phyloP scores from a whole-genome alignment of 1,284 basidiomycete species.

The Abortiporus biennis region DNA sequence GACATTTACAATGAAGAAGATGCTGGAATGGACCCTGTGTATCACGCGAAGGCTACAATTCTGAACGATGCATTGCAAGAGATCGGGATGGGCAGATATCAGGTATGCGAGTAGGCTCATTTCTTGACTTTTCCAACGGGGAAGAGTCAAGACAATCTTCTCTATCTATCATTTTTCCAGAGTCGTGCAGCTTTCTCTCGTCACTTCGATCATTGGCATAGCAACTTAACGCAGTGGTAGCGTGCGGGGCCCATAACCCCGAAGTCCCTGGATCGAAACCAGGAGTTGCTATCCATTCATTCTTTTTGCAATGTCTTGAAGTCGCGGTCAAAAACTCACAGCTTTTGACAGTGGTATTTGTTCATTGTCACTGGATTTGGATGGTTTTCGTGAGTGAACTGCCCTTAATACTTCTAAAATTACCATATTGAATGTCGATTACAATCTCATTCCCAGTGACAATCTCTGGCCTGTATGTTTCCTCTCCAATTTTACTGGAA shows the following conservation, averaged over 20 bases:
- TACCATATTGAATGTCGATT: too few species aligned
- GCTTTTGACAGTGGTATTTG: slow-evolving; percentile 53
- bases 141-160: too few species aligned
- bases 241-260: neutral
- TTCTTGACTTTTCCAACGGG: too few species aligned
- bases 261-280: neutral
- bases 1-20: neutral
- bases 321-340: too few species aligned
- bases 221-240: too few species aligned
- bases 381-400: slow-evolving; percentile 56
- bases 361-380: slow-evolving; percentile 62
- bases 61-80: slow-evolving; percentile 54
- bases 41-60: slow-evolving; percentile 49
- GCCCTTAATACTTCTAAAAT: neutral
- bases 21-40: slow-evolving; percentile 39
- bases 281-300: too few species aligned
- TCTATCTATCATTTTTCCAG: too few species aligned
- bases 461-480: slow-evolving; percentile 41
- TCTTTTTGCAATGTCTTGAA: too few species aligned
- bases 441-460: slow-evolving; percentile 33
- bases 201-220: too few species aligned
- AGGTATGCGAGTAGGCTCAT: slow-evolving; percentile 34
- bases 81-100: slow-evolving; percentile 65
- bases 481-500: slow-evolving; percentile 7
- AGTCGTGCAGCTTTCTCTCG: too few species aligned